Base-by-base conservation (phyloP, 768 basidiomycete genomes). In the Termitomyces sp. region DNA sequence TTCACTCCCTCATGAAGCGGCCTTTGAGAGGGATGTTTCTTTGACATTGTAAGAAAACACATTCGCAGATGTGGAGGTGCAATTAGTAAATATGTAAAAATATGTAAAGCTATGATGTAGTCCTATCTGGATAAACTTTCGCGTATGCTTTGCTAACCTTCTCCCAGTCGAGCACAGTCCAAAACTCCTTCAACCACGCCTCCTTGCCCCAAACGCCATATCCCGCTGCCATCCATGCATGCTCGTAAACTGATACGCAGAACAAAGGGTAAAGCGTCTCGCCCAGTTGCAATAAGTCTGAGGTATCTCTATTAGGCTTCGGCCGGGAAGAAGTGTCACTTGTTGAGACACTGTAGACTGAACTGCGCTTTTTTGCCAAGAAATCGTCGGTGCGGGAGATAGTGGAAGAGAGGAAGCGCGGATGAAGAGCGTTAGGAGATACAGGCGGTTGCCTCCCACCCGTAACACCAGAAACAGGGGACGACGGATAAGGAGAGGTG, bases 121-220 rank as follows among this genome's bases (percentile, higher is more conserved):
- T 43, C n/a, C 1, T 13, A 8, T 55, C 43, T 2, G n/a, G 32
- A 10, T 9, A n/a, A 26, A 59, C 23, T 1, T 33, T 26, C 14
- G 1, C 36, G 44, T 79, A 82, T 23, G 72, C 66, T 55, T 64
- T 52, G 68, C 76, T 77, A 61, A 89, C 83, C 67, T 81, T 83
- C 41, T 72, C 65, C 93, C 93, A 96, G 70, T 96, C 79, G 55
- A 95, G 71, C 23, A 88, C 89, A 10, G 76, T 78, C 92, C 93
- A 96, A 74, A 95, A 93, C 68, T 86, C 81, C 66, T 79, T 83
- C 68, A 95, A 69, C 80, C 93, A 96, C 65, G 81, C 81, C 70
- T 95, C 92, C 73, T 92, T 91, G 28, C 94, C 93, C 91, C 91
- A 94, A 5, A 96, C 82, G 5, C 93, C 93, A 63, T 88, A 93